These are phyloP conservation scores for Eucalyptus sideroxylon DNA, from an alignment of 345 rosid species.

Conservation along the genomic window DNA sequence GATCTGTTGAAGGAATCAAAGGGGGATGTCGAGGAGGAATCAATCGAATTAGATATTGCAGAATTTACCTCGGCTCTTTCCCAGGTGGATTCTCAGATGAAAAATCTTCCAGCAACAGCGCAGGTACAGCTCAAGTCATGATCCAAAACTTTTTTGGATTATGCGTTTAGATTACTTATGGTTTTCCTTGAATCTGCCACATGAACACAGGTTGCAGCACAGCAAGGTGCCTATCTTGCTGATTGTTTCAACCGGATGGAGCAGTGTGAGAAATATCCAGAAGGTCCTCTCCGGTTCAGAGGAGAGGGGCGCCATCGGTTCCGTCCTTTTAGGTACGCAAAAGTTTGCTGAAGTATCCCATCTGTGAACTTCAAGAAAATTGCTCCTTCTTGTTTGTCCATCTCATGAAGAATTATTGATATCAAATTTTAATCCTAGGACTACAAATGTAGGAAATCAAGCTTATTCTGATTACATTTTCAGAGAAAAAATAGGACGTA, in stretches of 20 bases:
- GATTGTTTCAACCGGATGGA: constrained; percentile 94
- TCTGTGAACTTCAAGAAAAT: background rate
- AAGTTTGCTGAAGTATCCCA: background rate
- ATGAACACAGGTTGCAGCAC: constrained; percentile 71
- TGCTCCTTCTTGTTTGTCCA: background rate
- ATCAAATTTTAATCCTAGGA: background rate
- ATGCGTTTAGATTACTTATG: background rate
- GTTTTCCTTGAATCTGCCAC: background rate
- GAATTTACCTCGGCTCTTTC: constrained; percentile 79
- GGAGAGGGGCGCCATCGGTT: constrained; percentile 95
- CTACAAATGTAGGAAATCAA: background rate
- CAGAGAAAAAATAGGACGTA: background rate
- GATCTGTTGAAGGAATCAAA: constrained; percentile 61
- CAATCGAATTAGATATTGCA: constrained; percentile 62
- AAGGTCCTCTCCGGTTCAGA: constrained; percentile 93
- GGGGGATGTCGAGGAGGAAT: constrained; percentile 44
- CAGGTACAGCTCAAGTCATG: constrained; percentile 26
- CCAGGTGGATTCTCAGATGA: constrained; percentile 82
- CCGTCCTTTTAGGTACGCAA: constrained; percentile 70
- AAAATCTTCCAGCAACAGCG: constrained; percentile 92
- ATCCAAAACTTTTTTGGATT: background rate
- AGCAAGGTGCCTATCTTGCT: constrained; percentile 88
- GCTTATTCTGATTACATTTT: background rate
- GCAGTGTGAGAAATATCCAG: constrained; percentile 69
- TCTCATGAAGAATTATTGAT: background rate